Evolutionary conservation across 306 rosid species (phyloP).

Genomic region (Comarum palustre): DNA sequence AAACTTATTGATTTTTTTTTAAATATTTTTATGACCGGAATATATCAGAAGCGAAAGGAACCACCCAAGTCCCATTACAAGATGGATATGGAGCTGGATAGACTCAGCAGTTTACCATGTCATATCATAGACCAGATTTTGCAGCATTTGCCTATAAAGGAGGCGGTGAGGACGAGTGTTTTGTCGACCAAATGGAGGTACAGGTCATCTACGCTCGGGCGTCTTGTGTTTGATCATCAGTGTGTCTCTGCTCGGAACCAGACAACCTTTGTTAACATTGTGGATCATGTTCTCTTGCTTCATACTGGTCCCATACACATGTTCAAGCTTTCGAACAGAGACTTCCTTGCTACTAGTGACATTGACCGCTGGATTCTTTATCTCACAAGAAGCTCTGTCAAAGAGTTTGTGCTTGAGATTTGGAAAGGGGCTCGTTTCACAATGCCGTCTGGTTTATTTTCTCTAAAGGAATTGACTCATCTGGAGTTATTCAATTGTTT

Average conservation of each 20-base stretch:
- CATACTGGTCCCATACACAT: slow-evolving; percentile 46
- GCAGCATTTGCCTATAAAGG: slow-evolving; percentile 42
- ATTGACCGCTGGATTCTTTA: slow-evolving; percentile 54
- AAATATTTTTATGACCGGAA: neutral
- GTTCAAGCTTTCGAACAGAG: slow-evolving; percentile 57
- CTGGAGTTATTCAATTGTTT: slow-evolving; percentile 53
- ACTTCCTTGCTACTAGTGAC: slow-evolving; percentile 39
- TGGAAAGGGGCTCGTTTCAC: slow-evolving; percentile 55
- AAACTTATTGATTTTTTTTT: too few species aligned
- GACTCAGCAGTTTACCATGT: slow-evolving; percentile 49
- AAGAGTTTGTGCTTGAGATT: slow-evolving; percentile 56
- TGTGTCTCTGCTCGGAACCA: slow-evolving; percentile 30
- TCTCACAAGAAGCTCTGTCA: slow-evolving; percentile 42
- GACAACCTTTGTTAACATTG: slow-evolving; percentile 34
- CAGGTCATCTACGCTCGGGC: slow-evolving; percentile 46
- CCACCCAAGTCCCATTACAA: slow-evolving; percentile 28
- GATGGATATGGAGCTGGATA: slow-evolving; percentile 44
- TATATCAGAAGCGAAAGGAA: slow-evolving; percentile 33
- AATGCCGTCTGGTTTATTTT: slow-evolving; percentile 48
- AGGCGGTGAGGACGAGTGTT: slow-evolving; percentile 58
- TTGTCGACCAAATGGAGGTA: slow-evolving; percentile 68
- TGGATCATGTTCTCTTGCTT: slow-evolving; percentile 69
- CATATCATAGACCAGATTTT: slow-evolving; percentile 49
- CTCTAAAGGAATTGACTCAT: slow-evolving; percentile 45
- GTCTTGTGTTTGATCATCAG: slow-evolving; percentile 54